A percentile compares a stretch with the other conserved stretches of the same genome.
Conservation (phyloP, 2,329 filamentous ascomycete species). For the Bimuria novae-zelandiae region DNA sequence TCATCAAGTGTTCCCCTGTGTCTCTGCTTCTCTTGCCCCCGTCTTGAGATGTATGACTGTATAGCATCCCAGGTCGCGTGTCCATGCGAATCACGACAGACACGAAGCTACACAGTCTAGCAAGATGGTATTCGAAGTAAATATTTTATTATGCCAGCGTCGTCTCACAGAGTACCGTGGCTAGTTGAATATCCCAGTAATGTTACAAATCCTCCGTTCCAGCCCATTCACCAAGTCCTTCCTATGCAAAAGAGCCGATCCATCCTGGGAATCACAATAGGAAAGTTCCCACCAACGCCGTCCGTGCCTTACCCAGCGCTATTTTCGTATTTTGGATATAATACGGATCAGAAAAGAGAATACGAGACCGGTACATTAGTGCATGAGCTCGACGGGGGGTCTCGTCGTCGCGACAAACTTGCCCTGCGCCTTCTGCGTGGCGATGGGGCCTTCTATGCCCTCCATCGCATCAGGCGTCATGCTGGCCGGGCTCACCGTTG, state of each 20-base stretch:
- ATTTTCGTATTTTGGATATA: conserved; percentile 22
- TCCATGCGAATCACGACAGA: too few species aligned
- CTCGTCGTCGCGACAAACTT: conserved; percentile 40
- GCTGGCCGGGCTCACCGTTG: conserved; percentile 53
- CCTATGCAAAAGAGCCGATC: not conserved
- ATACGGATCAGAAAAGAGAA: conserved; percentile 19
- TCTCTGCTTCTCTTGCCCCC: too few species aligned
- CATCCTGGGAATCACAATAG: not conserved
- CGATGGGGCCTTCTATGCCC: conserved; percentile 42
- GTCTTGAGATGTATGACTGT: too few species aligned
- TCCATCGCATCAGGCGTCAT: conserved; percentile 53
- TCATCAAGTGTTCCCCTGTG: too few species aligned
- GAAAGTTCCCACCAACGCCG: conserved; percentile 29
- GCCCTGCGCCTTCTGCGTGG: conserved; percentile 40
- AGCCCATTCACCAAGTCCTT: not conserved
- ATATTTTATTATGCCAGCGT: not conserved
- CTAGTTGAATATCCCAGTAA: not conserved
- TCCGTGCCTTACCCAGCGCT: conserved; percentile 23
- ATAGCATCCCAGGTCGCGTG: too few species aligned
- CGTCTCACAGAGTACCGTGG: not conserved
- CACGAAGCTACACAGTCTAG: not conserved
- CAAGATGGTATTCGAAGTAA: not conserved
- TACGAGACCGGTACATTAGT: conserved; percentile 22
- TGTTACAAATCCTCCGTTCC: not conserved
- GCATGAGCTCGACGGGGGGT: conserved; percentile 48